Evolutionary conservation across 2,329 filamentous ascomycete genomes (phyloP).

Genomic region (Aspergillus sp.): DNA sequence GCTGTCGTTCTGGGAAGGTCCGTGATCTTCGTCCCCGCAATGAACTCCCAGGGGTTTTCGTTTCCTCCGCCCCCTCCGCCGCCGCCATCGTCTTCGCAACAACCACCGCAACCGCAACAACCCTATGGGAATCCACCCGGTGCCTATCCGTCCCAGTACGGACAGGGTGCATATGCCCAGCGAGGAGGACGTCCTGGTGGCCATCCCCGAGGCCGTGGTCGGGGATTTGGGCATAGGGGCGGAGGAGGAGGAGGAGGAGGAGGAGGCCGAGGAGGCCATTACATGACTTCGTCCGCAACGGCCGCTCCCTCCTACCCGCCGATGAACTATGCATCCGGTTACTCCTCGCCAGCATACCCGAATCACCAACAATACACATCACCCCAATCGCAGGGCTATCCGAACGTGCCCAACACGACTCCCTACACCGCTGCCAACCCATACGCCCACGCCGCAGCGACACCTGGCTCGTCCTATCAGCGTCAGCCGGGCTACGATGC

Average conservation of each 20-base stretch:
- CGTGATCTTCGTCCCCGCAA: constrained; percentile 24
- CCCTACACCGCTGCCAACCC: constrained; percentile 23
- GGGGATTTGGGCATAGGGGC: constrained; percentile 34
- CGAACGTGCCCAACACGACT: constrained; percentile 19
- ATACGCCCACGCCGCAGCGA: constrained; percentile 24
- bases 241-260: constrained; percentile 29
- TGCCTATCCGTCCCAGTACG: constrained; percentile 25
- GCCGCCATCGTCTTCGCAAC: constrained; percentile 29
- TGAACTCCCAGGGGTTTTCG: constrained; percentile 45
- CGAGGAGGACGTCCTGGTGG: constrained; percentile 29
- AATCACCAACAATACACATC: constrained; percentile 25
- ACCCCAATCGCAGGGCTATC: constrained; percentile 22
- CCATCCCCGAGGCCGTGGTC: constrained; percentile 31
- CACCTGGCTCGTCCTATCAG: constrained; percentile 24
- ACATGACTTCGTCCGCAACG: constrained; percentile 20
- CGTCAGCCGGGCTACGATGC: constrained; percentile 27
- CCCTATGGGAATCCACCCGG: constrained; percentile 15
- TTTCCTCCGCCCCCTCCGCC: constrained; percentile 49
- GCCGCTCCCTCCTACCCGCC: constrained; percentile 25
- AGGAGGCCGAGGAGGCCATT: constrained; percentile 29
- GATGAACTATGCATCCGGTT: constrained; percentile 30
- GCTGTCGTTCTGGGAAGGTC: constrained; percentile 24
- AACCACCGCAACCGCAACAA: constrained; percentile 20
- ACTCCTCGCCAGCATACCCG: constrained; percentile 25
- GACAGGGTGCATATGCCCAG: constrained; percentile 24